Base-by-base conservation (phyloP, 306 rosid species). In the Castanea sativa region DNA sequence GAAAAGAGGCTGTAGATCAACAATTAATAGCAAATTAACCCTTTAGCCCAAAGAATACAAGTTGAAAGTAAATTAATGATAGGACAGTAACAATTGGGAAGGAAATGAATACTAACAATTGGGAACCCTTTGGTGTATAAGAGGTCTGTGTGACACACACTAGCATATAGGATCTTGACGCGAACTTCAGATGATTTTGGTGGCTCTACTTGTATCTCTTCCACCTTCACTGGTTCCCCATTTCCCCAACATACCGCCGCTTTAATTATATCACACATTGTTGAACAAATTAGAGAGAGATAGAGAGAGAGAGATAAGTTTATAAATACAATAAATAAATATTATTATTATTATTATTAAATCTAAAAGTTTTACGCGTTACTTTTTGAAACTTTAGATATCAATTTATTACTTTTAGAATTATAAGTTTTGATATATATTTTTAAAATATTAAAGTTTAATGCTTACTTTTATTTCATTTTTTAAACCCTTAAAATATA, bases 121-220 rank as follows among this genome's bases (percentile, higher is more conserved):
- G 80, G 85, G 53, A 45, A 41, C 38, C 92, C 94, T 43, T 77
- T n/a, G 77, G 61, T 33, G 60, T 75, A 5, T 27, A 75, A 5
- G 76, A 86, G n/a, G 52, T 90, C 92, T 3, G 92, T 79, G 76
- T 85, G 92, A 79, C 94, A 86, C 4, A 88, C 0, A 86, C 94
- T 88, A 5, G 94, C 86, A 83, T 86, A 77, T 4, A 90, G 78
- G 85, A 88, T 83, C 85, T 88, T 90, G 7, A 90, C 79, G 11
- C 92, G 68, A 67, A 85, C 90, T 88, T 90, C 90, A 0, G 60
- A 45, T 43, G 78, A 59, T 41, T 75, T 83, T 13, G 94, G 94
- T 59, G 94, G 88, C 0, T 90, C 89, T 14, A 90, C 85, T 80
- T 79, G 61, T 68, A 90, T 90, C 77, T 88, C 94, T 71, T 88